These are phyloP conservation scores for Amanita muscaria DNA, from an alignment of 768 basidiomycete species.

Conservation along the genomic window DNA sequence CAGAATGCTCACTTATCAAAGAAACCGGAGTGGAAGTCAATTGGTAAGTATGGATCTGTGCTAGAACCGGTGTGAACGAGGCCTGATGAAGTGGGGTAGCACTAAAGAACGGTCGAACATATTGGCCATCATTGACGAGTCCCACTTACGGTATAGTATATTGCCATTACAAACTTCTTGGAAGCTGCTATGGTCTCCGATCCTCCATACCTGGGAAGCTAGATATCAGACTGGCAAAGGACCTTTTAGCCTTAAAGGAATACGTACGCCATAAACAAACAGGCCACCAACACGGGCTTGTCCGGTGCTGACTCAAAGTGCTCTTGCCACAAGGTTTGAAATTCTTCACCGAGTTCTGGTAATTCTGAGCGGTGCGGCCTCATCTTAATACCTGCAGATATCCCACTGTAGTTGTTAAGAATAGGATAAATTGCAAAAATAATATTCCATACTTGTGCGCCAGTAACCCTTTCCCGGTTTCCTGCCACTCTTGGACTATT, in stretches of 20 bases:
- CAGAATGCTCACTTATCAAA: conserved; percentile 37
- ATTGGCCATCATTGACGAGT: neutral
- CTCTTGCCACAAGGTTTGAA: conserved; percentile 38
- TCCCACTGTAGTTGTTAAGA: conserved; percentile 29
- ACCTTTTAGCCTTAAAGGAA: no score
- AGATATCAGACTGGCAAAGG: no score
- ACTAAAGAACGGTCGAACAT: conserved; percentile 20
- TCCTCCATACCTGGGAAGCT: conserved; percentile 16
- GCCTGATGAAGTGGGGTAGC: conserved; percentile 40
- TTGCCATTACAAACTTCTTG: conserved; percentile 20
- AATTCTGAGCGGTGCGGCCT: conserved; percentile 44
- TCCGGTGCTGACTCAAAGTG: conserved; percentile 45
- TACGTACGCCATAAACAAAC: conserved; percentile 30
- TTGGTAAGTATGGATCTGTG: conserved; percentile 29
- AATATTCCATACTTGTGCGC: conserved; percentile 39
- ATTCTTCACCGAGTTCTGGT: conserved; percentile 39
- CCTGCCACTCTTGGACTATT: conserved; percentile 20
- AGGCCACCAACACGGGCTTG: conserved; percentile 43
- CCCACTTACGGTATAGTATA: conserved; percentile 13
- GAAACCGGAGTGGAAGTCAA: conserved; percentile 38
- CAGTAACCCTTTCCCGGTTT: conserved; percentile 37
- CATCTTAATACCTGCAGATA: conserved; percentile 49
- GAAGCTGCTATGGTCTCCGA: conserved; percentile 12
- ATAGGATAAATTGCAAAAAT: neutral
- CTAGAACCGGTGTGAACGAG: conserved; percentile 39